Percentiles rank a stretch among this genome's conserved stretches.
These are phyloP conservation scores for Boletus tomentosulus DNA, from an alignment of 768 basidiomycete genomes.

Conservation along the genomic window DNA sequence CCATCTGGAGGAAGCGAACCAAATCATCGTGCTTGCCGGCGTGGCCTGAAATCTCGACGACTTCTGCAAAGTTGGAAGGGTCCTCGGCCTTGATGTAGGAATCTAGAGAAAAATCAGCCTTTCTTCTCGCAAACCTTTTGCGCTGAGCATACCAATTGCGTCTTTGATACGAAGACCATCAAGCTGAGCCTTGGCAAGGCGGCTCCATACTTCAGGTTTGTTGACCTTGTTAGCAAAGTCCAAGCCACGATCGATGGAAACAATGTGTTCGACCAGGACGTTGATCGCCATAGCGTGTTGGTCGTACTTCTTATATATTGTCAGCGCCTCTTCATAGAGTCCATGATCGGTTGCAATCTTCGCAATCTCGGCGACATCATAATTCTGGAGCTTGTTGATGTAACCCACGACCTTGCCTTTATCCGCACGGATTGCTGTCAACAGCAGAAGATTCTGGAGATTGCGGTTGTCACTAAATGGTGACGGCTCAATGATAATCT, in stretches of 20 bases:
- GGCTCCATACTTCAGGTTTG: conserved; percentile 93
- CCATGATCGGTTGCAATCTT: conserved; percentile 96
- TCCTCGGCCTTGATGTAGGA: conserved; percentile 98
- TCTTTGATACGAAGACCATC: conserved; percentile 98
- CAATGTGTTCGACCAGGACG: conserved; percentile 96
- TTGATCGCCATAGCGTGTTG: conserved; percentile 95
- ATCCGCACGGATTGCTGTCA: conserved; percentile 96
- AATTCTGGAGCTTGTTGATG: conserved; percentile 95
- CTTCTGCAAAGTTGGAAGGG: conserved; percentile 88
- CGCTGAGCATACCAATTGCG: conserved; percentile 70
- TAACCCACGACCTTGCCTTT: conserved; percentile 98
- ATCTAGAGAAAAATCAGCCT: conserved; percentile 43
- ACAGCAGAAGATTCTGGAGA: conserved; percentile 88
- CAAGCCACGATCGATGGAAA: conserved; percentile 93
- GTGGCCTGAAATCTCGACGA: conserved; percentile 92
- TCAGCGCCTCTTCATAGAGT: conserved; percentile 92
- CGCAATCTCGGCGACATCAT: conserved; percentile 92
- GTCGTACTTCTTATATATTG: conserved; percentile 96
- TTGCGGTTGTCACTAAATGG: conserved; percentile 98
- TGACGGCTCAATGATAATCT: conserved; percentile 96
- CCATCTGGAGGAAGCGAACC: conserved; percentile 97
- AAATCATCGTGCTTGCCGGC: conserved; percentile 93
- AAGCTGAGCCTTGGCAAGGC: conserved; percentile 97
- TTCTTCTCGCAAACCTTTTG: not conserved
- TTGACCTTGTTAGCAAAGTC: conserved; percentile 97